Base-by-base conservation (phyloP, 2,329 filamentous ascomycete species). In the Fusarium nelsonii region DNA sequence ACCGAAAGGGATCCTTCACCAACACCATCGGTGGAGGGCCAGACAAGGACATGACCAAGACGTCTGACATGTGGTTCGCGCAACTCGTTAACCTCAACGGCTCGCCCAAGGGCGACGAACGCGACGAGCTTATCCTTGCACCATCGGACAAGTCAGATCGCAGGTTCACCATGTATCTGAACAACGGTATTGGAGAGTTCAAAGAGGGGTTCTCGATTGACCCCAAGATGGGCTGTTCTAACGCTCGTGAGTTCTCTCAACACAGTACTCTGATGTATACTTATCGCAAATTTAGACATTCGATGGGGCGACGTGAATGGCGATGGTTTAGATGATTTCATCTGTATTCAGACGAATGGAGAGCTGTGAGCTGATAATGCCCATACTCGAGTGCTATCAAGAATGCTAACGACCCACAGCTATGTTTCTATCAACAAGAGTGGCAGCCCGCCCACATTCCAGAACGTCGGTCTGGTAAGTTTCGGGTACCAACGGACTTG, bases 391-490 rank as follows among this genome's bases (percentile, higher is more conserved):
- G 11, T 20, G 6, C 2, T n/a, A 2, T 12, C 4, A 5, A 11
- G 5, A n/a, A n/a, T n/a, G 32, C 39, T 54, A 30, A 54, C 18
- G 4, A 4, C 20, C 20, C 44, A 4, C 16, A 54, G 51, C 14
- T 54, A 54, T 20, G 51, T 54, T 9, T 54, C 51, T 10, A 54
- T 54, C 18, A 45, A 54, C 32, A 54, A 54, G 20, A 39, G 51
- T 12, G 51, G 51, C 26, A 54, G 23, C 12, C 51, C 51, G 3
- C 51, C 51, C 15, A 37, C 40, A 6, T 54, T 54, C 8, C 32
- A 36, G 16, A 54, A 45, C 7, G 51, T 54, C 7, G 51, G 51
- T 8, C 12, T 54, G 8, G 49, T 41, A 41, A 23, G 49, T 50
- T 15, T 28, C 8, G 4, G 3, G 7, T 12, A 10, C 26, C 18